These are phyloP conservation scores for Flaveria floridana DNA, from an alignment of 140 eudicot species.

Conservation along the genomic window DNA sequence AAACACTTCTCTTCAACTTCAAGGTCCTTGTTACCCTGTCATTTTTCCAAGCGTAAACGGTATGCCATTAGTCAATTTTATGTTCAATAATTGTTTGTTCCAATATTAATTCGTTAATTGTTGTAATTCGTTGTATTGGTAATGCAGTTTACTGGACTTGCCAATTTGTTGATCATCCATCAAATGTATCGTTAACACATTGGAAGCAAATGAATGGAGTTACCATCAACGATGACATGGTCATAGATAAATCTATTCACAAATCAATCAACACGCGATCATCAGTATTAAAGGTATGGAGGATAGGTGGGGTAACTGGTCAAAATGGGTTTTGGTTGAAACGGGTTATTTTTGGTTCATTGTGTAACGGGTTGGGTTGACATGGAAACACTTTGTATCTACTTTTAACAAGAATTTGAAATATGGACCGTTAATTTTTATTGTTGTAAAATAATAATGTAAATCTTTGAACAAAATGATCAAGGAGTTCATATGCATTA, in stretches of 20 bases:
- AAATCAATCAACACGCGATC: slow-evolving; percentile 69
- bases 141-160: slow-evolving; percentile 88
- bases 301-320: neutral
- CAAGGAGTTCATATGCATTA: too few species aligned
- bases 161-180: slow-evolving; percentile 83
- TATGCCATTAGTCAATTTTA: slow-evolving; percentile 37
- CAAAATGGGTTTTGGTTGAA: slow-evolving; percentile 3
- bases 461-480: too few species aligned
- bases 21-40: slow-evolving; percentile 97
- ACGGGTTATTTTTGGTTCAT: neutral
- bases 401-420: neutral
- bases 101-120: neutral
- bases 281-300: slow-evolving; percentile 71
- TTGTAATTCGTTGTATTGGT: neutral
- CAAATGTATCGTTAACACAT: slow-evolving; percentile 75
- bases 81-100: neutral
- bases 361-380: neutral
- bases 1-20: slow-evolving; percentile 88
- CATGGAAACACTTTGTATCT: neutral
- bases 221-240: slow-evolving; percentile 55
- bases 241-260: slow-evolving; percentile 79
- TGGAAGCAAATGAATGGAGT: slow-evolving; percentile 96
- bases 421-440: neutral
- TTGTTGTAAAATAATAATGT: neutral
- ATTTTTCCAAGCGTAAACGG: slow-evolving; percentile 97